Evolutionary conservation across 2,329 filamentous ascomycete genomes (phyloP).

Genomic region (Arthroderma uncinatum): DNA sequence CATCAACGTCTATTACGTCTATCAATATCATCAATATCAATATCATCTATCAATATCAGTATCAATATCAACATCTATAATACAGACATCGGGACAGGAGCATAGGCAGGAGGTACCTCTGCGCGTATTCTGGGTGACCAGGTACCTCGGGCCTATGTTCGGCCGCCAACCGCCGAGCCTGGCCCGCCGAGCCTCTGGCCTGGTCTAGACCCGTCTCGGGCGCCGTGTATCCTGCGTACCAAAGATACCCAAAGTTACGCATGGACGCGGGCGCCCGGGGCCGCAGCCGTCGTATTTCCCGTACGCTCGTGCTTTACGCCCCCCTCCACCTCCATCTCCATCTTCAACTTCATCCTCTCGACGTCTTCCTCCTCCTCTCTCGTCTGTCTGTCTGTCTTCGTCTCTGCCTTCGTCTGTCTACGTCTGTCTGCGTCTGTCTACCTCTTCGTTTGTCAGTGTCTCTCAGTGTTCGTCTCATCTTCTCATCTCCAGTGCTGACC

Average conservation of each 20-base stretch:
- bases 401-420: not conserved
- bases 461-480: constrained; percentile 14
- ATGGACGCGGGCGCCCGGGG: constrained; percentile 1
- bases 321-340: not conserved
- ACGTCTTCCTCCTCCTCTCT: not conserved
- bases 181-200: constrained; percentile 1
- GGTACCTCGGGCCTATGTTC: not conserved
- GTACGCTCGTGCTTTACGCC: not conserved
- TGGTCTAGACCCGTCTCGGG: not conserved
- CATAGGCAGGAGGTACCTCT: not conserved
- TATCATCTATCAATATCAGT: not conserved
- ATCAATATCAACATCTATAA: not conserved
- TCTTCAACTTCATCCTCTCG: not conserved
- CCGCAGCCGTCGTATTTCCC: not conserved
- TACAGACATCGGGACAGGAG: not conserved
- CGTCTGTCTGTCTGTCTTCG: not conserved
- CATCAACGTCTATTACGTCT: not conserved
- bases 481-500: too few relatives aligned
- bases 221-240: constrained; percentile 1
- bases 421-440: not conserved
- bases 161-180: not conserved
- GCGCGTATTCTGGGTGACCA: not conserved
- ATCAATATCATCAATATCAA: not conserved
- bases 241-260: constrained; percentile 4
- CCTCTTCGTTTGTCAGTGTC: not conserved